These are phyloP conservation scores for Citeromyces matritensis DNA, from an alignment of 805 yeast genomes.

Conservation along the genomic window DNA sequence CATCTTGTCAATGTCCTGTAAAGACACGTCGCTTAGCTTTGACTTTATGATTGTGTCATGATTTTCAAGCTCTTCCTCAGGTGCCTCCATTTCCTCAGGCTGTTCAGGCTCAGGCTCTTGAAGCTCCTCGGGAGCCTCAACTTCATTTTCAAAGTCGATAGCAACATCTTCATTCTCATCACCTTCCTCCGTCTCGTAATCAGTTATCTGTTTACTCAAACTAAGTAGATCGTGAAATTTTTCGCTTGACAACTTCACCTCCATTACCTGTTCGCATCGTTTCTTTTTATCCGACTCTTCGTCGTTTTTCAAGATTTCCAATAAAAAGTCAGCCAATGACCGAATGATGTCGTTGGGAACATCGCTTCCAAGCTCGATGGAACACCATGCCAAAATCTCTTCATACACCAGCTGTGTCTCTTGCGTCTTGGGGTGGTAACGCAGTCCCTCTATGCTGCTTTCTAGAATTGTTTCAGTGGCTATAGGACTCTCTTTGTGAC, in stretches of 20 bases:
- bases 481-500: too few species aligned
- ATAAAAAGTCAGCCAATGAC: conserved; percentile 55
- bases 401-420: conserved; percentile 37
- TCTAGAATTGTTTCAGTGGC: too few species aligned
- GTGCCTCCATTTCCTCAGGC: conserved; percentile 13
- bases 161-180: conserved; percentile 22
- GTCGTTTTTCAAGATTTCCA: conserved; percentile 32
- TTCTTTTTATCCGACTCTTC: conserved; percentile 27
- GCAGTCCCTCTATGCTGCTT: conserved; percentile 24
- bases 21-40: too few species aligned
- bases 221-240: conserved; percentile 28
- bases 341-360: conserved; percentile 59
- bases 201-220: conserved; percentile 32
- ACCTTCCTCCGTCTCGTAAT: conserved; percentile 17
- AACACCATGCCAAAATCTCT: conserved; percentile 43
- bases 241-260: conserved; percentile 19
- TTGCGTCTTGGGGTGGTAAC: conserved; percentile 49
- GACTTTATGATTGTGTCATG: too few species aligned
- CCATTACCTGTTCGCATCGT: conserved; percentile 37
- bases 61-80: conserved; percentile 1
- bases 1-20: too few species aligned
- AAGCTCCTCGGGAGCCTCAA: conserved; percentile 11
- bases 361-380: conserved; percentile 43
- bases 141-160: conserved; percentile 23
- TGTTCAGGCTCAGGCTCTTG: conserved; percentile 16